Conservation (phyloP, 192 early-diverging fungal species). For the Chytriomyces hyalinus region DNA sequence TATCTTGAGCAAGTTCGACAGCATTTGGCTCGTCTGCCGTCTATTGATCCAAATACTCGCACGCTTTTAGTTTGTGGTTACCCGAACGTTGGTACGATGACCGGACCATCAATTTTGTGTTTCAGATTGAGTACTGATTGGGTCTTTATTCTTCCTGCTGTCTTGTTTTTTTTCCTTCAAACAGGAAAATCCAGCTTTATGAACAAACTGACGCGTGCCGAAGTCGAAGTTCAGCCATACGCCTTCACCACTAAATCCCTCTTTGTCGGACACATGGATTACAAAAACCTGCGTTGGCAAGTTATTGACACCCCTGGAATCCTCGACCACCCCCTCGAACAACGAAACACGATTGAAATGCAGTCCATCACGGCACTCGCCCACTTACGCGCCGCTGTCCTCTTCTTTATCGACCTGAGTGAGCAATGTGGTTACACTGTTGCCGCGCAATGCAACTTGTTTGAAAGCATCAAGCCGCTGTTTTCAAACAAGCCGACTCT, state of each 20-base stretch:
- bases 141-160: no score
- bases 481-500: slow-evolving; percentile 98
- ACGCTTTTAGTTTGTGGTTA: slow-evolving; percentile 99
- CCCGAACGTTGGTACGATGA: slow-evolving; percentile 99
- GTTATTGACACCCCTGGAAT: slow-evolving; percentile 99
- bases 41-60: slow-evolving; percentile 99
- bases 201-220: slow-evolving; percentile 98
- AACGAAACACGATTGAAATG: slow-evolving; percentile 99
- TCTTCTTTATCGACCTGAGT: slow-evolving; percentile 98
- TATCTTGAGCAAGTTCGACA: slow-evolving; percentile 99
- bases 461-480: slow-evolving; percentile 95
- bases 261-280: slow-evolving; percentile 99
- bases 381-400: slow-evolving; percentile 91
- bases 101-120: slow-evolving; percentile 62
- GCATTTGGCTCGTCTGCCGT: slow-evolving; percentile 97
- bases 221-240: slow-evolving; percentile 99
- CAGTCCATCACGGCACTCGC: slow-evolving; percentile 99
- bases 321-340: slow-evolving; percentile 98
- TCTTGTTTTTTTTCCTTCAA: no score
- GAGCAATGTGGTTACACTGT: slow-evolving; percentile 99
- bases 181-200: slow-evolving; percentile 87
- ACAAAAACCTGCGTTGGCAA: slow-evolving; percentile 99
- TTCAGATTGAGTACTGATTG: background rate
- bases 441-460: slow-evolving; percentile 84
- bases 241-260: slow-evolving; percentile 99